phyloP scores from a whole-genome alignment of 2,329 filamentous ascomycete species.

The Aureobasidium sp. region DNA sequence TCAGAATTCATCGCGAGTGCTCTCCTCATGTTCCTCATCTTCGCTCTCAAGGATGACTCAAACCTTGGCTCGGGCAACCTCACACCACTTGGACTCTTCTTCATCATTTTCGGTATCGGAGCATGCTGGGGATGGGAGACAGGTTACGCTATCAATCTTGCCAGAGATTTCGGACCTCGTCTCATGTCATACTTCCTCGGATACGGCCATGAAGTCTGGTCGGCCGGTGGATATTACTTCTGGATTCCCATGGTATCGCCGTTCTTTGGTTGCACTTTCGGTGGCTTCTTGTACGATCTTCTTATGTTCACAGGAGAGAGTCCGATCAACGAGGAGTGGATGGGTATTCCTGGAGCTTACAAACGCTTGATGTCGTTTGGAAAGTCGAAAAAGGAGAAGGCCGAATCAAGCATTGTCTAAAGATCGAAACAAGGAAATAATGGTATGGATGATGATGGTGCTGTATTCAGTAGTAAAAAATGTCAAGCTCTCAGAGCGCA shows the following conservation, averaged over 20 bases:
- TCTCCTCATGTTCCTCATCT: conserved; percentile 62
- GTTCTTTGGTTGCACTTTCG: conserved; percentile 57
- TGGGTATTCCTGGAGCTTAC: conserved; percentile 40
- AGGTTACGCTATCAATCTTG: conserved; percentile 58
- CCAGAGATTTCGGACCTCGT: conserved; percentile 64
- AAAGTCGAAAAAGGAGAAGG: conserved; percentile 7
- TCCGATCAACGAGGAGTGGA: conserved; percentile 60
- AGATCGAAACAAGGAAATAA: not conserved
- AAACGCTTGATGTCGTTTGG: not conserved
- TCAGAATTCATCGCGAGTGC: conserved; percentile 63
- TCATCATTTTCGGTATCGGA: conserved; percentile 65
- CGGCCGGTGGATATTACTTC: conserved; percentile 62
- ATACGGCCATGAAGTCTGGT: conserved; percentile 61
- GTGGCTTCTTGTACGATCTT: conserved; percentile 57
- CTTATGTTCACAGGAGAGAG: conserved; percentile 65
- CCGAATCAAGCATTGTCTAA: not conserved
- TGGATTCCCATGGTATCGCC: conserved; percentile 68
- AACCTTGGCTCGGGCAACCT: conserved; percentile 52
- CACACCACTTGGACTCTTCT: conserved; percentile 58
- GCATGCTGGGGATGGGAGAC: conserved; percentile 57
- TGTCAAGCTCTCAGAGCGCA: not conserved
- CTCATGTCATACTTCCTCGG: conserved; percentile 61
- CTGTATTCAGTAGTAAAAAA: not conserved
- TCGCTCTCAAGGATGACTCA: conserved; percentile 55
- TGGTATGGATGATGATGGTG: not conserved